A percentile compares a stretch with the other conserved stretches of the same genome.
phyloP scores from a whole-genome alignment of 306 rosid genomes.

The Vigna unguiculata region DNA sequence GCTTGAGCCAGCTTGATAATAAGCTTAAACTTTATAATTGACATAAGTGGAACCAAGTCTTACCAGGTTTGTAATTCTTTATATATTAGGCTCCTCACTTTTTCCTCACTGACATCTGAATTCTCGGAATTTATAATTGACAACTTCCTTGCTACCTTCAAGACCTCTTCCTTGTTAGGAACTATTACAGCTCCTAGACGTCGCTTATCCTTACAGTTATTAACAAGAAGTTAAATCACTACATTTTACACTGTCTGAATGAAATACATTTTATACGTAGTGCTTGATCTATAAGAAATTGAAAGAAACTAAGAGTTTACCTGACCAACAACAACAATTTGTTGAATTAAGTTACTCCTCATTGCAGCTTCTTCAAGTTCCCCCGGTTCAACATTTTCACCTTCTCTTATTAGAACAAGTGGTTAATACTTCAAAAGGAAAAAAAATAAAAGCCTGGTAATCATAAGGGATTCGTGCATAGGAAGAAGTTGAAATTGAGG shows the following conservation, averaged over 20 bases:
- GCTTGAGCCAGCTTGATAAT: too few species aligned
- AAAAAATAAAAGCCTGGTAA: neutral
- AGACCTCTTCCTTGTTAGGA: constrained; percentile 87
- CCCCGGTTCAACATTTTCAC: constrained; percentile 90
- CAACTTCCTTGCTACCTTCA: constrained; percentile 61
- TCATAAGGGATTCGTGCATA: neutral
- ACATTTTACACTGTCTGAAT: constrained; percentile 8
- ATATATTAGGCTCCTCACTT: constrained; percentile 57
- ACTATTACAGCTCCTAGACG: constrained; percentile 90
- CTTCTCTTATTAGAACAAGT: constrained; percentile 53
- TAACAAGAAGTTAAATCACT: constrained; percentile 19
- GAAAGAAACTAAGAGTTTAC: constrained; percentile 47
- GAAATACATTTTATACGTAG: neutral
- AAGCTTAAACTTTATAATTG: too few species aligned
- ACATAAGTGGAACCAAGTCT: constrained; percentile 33
- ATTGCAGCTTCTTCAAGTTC: constrained; percentile 94
- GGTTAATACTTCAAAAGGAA: constrained; percentile 28
- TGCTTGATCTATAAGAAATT: constrained; percentile 14
- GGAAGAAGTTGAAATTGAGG: neutral
- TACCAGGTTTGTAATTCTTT: constrained; percentile 76
- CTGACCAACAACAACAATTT: constrained; percentile 93
- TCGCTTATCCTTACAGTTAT: constrained; percentile 69
- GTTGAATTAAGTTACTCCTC: constrained; percentile 80
- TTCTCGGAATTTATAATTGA: constrained; percentile 53
- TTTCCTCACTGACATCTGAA: constrained; percentile 65